Conservation (phyloP, 202 grass and related monocot species). For the Carex arenaria region DNA sequence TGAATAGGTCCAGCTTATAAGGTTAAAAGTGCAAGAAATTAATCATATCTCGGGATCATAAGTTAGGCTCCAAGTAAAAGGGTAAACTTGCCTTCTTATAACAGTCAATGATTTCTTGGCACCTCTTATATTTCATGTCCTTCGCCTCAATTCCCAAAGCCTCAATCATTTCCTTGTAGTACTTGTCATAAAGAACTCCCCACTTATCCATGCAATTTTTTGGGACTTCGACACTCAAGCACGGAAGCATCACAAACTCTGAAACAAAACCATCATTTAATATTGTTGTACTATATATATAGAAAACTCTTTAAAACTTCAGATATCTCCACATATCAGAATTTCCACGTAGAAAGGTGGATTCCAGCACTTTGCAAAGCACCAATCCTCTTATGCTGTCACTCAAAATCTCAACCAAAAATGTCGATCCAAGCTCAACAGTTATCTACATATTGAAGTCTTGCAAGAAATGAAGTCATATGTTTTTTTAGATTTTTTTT, state of each 20-base stretch:
- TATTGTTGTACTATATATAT: neutral
- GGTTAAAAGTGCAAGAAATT: no score
- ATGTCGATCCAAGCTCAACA: neutral
- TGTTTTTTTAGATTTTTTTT: no score
- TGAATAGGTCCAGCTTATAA: no score
- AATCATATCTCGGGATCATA: no score
- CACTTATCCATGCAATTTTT: conserved; percentile 26
- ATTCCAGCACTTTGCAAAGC: no score
- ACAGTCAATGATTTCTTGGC: conserved; percentile 27
- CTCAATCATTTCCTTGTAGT: conserved; percentile 24
- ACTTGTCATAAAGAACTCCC: conserved; percentile 19
- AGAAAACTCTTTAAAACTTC: no score
- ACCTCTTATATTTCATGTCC: conserved; percentile 25
- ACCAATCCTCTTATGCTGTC: no score
- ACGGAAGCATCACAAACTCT: conserved; percentile 44
- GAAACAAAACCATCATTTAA: conserved; percentile 5
- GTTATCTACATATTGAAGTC: neutral
- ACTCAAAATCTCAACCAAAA: no score
- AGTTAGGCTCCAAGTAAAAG: neutral
- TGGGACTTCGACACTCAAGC: conserved; percentile 32
- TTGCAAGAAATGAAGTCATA: neutral
- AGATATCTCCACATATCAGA: no score
- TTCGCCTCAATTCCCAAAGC: conserved; percentile 18
- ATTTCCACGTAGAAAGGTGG: no score
- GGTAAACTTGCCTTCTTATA: conserved; percentile 52